Evolutionary conservation across 176 grass and related monocot genomes (phyloP).

Genomic region (Oryza meyeriana): DNA sequence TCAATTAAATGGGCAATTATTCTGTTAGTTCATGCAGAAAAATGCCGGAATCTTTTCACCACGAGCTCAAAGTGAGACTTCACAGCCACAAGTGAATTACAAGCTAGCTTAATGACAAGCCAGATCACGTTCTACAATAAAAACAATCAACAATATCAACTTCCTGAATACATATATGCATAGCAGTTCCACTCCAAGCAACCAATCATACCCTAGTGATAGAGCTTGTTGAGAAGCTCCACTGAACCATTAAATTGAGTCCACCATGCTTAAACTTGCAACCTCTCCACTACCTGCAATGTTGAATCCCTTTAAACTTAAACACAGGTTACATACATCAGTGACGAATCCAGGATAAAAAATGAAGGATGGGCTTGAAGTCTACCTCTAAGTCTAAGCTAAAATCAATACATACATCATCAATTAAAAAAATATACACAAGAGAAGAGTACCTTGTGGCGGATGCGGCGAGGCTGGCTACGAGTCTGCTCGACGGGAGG

Average conservation of each 20-base stretch:
- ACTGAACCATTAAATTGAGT: conserved; percentile 48
- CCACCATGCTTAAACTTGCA: conserved; percentile 54
- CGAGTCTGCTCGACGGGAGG: too few relatives aligned
- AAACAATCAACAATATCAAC: conserved; percentile 32
- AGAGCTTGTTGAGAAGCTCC: conserved; percentile 62
- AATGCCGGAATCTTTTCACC: too few relatives aligned
- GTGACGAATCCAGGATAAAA: too few relatives aligned
- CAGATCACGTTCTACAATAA: conserved; percentile 63
- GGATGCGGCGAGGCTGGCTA: too few relatives aligned
- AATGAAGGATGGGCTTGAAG: too few relatives aligned
- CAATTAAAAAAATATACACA: too few relatives aligned
- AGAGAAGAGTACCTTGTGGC: too few relatives aligned
- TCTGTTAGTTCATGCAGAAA: too few relatives aligned
- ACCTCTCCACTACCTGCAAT: conserved; percentile 67
- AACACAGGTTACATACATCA: background rate
- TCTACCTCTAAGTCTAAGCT: too few relatives aligned
- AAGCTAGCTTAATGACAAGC: conserved; percentile 78
- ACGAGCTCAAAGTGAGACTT: conserved; percentile 71
- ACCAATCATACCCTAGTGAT: conserved; percentile 58
- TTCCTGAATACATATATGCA: background rate
- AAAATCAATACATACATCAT: too few relatives aligned
- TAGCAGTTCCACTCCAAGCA: conserved; percentile 29
- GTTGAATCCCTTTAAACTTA: background rate
- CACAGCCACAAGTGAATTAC: conserved; percentile 71
- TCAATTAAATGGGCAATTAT: too few relatives aligned